Evolutionary conservation across 768 basidiomycete species (phyloP).

Genomic region (Tylopilus rubrobrunneus): DNA sequence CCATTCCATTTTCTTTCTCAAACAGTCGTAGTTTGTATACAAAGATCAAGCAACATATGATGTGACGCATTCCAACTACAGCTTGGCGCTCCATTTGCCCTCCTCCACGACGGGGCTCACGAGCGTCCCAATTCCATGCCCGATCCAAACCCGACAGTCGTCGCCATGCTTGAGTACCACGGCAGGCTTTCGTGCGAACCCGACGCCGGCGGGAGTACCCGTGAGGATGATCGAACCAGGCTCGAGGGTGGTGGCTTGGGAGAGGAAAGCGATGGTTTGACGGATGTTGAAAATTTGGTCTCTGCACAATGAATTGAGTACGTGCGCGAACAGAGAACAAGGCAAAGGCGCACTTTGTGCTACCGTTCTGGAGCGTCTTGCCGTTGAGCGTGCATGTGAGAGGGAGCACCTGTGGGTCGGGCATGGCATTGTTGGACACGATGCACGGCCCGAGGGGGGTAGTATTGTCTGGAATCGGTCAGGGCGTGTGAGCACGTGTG

Average conservation of each 20-base stretch:
- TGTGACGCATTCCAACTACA: constrained; percentile 28
- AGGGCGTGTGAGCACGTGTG: background rate
- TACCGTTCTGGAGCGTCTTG: constrained; percentile 67
- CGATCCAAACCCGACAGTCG: constrained; percentile 62
- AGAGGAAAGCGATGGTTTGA: constrained; percentile 75
- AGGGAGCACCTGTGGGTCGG: constrained; percentile 60
- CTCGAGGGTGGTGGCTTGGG: constrained; percentile 78
- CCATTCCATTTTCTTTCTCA: background rate
- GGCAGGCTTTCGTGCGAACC: constrained; percentile 70
- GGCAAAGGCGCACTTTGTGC: constrained; percentile 49
- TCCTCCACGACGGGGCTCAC: constrained; percentile 79
- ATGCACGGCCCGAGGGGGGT: constrained; percentile 79
- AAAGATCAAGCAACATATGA: background rate
- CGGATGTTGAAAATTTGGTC: constrained; percentile 80
- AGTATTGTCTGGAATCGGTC: constrained; percentile 28
- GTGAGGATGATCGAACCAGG: constrained; percentile 83
- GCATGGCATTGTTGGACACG: constrained; percentile 59
- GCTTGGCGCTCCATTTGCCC: constrained; percentile 35
- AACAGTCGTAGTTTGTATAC: background rate
- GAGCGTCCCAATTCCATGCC: constrained; percentile 73
- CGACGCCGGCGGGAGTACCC: constrained; percentile 79
- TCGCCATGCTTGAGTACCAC: constrained; percentile 74
- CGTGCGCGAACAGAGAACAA: background rate
- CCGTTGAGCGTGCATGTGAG: constrained; percentile 69
- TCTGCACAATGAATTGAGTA: constrained; percentile 33